A percentile compares a stretch with the other conserved stretches of the same genome.
phyloP scores from a whole-genome alignment of 2,329 filamentous ascomycete species.

The Alternaria sp. region DNA sequence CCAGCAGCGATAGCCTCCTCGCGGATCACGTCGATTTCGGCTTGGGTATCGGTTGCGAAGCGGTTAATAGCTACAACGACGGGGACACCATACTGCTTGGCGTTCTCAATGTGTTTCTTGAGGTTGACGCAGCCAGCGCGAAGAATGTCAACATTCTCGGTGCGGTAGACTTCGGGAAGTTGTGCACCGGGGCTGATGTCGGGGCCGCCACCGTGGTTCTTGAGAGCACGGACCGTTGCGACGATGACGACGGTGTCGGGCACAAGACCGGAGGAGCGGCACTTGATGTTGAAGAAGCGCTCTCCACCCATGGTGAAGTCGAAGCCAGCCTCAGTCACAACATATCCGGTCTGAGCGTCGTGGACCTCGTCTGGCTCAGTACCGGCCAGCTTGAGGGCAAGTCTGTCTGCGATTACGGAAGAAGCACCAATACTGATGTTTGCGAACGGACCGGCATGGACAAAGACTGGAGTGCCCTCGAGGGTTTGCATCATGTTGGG shows the following conservation, averaged over 20 bases:
- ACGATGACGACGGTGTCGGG: conserved; percentile 96
- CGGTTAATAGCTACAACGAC: conserved; percentile 98
- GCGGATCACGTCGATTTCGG: conserved; percentile 86
- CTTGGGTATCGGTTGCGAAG: conserved; percentile 91
- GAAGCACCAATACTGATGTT: conserved; percentile 98
- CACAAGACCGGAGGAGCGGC: conserved; percentile 88
- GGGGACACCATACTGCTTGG: conserved; percentile 85
- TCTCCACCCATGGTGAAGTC: conserved; percentile 99
- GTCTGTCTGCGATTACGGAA: conserved; percentile 91
- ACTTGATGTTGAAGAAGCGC: conserved; percentile 99
- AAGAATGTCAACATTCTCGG: conserved; percentile 92
- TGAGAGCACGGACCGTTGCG: conserved; percentile 91
- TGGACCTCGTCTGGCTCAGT: conserved; percentile 92
- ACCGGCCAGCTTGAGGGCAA: conserved; percentile 93
- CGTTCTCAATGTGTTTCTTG: conserved; percentile 93
- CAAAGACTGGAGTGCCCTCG: conserved; percentile 96
- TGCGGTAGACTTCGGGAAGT: conserved; percentile 86
- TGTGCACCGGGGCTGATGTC: conserved; percentile 87
- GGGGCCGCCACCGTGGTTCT: conserved; percentile 97
- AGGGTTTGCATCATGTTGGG: conserved; percentile 98
- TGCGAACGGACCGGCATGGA: conserved; percentile 96
- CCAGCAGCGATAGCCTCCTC: conserved; percentile 92
- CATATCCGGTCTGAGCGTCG: conserved; percentile 83
- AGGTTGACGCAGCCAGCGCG: conserved; percentile 92
- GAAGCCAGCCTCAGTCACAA: conserved; percentile 96